phyloP scores from a whole-genome alignment of 257 asterid genomes.

The Anisodus acutangulus region DNA sequence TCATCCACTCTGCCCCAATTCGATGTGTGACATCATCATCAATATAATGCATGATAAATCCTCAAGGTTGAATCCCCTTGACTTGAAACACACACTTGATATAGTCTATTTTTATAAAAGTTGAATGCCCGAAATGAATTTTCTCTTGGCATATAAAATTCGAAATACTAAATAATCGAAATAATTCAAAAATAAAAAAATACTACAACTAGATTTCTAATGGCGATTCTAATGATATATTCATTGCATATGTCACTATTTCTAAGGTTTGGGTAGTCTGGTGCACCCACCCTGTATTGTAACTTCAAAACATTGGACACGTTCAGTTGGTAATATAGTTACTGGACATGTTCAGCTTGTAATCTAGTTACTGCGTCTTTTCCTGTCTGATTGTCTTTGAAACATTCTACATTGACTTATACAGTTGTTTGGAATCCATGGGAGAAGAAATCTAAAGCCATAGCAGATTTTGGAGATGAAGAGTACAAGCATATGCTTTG shows the following conservation, averaged over 20 bases:
- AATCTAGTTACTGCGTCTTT: neutral
- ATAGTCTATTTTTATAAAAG: too few species aligned
- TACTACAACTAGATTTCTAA: too few species aligned
- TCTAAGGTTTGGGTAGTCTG: neutral
- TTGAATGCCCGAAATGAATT: too few species aligned
- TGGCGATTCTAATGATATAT: neutral
- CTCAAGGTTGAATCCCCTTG: too few species aligned
- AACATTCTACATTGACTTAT: too few species aligned
- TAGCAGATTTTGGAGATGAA: slow-evolving; percentile 70
- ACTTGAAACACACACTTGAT: too few species aligned
- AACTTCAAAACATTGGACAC: neutral
- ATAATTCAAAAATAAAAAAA: too few species aligned
- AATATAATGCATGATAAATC: too few species aligned
- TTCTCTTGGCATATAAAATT: too few species aligned
- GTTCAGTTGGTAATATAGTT: neutral
- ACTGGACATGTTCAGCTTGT: neutral
- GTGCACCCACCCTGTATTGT: neutral
- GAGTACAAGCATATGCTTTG: slow-evolving; percentile 84
- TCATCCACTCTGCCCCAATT: too few species aligned
- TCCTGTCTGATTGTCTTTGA: neutral
- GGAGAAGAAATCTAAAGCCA: slow-evolving; percentile 70
- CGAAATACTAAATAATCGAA: too few species aligned
- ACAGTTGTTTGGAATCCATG: slow-evolving; percentile 95
- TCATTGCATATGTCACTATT: neutral
- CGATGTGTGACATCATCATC: too few species aligned